These are phyloP conservation scores for Sutorius eximius DNA, from an alignment of 1,284 basidiomycete species.

Conservation along the genomic window DNA sequence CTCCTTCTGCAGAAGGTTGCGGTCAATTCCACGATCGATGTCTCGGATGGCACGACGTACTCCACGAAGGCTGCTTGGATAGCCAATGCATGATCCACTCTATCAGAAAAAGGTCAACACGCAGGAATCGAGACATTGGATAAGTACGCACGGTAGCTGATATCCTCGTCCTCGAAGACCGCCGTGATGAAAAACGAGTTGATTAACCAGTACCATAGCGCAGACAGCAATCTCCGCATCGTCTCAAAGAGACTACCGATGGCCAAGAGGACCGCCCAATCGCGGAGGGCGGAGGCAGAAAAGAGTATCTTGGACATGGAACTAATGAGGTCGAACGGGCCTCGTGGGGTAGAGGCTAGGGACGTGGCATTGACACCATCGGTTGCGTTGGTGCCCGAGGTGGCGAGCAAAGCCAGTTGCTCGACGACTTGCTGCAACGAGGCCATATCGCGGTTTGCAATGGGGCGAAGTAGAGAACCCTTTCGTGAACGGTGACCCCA, in stretches of 20 bases:
- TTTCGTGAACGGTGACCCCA: not conserved
- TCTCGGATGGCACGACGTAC: conserved; percentile 13
- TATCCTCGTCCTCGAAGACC: conserved; percentile 57
- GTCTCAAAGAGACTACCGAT: conserved; percentile 63
- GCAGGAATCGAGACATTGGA: not conserved
- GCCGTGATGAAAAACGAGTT: conserved; percentile 64
- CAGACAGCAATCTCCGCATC: conserved; percentile 45
- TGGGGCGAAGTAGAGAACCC: not conserved
- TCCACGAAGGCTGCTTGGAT: conserved; percentile 47
- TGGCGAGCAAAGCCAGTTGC: conserved; percentile 27
- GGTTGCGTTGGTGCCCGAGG: conserved; percentile 16
- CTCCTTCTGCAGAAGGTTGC: conserved; percentile 33
- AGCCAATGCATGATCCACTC: conserved; percentile 68
- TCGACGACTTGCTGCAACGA: conserved; percentile 34
- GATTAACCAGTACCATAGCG: conserved; percentile 45
- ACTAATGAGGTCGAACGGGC: conserved; percentile 25
- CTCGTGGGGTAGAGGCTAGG: not conserved
- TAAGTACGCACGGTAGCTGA: conserved; percentile 50
- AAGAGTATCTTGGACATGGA: conserved; percentile 44
- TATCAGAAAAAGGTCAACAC: conserved; percentile 22
- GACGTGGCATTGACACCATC: conserved; percentile 1
- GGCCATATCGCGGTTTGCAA: conserved; percentile 14
- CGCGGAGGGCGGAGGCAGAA: conserved; percentile 53
- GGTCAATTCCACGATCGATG: not conserved
- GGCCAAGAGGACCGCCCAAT: conserved; percentile 63